Percentiles rank a stretch among this genome's conserved stretches.
Evolutionary conservation across 148 eudicot species (phyloP).

Genomic region (Arbutus unedo): DNA sequence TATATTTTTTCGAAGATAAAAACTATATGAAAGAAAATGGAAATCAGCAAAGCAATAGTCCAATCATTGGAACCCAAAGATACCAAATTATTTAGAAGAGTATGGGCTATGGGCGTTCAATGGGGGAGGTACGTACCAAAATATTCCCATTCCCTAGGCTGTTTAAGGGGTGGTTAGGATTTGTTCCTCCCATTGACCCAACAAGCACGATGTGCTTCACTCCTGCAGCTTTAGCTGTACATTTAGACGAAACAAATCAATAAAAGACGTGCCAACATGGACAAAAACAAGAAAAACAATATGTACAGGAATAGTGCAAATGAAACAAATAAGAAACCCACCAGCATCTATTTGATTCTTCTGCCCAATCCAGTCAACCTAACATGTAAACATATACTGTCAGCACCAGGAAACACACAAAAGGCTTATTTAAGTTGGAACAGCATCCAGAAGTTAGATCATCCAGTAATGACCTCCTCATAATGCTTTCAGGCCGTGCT

Average conservation of each 20-base stretch:
- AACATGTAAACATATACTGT: slow-evolving; percentile 18
- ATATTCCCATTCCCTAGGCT: slow-evolving; percentile 90
- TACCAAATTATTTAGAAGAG: background rate
- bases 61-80: background rate
- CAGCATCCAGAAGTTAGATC: background rate
- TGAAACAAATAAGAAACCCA: slow-evolving; percentile 21
- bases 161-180: slow-evolving; percentile 75
- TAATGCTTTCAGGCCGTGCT: background rate
- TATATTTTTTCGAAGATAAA: background rate
- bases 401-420: background rate
- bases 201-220: slow-evolving; percentile 96
- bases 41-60: background rate
- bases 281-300: background rate
- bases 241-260: slow-evolving; percentile 15
- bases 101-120: background rate
- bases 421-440: background rate
- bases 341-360: slow-evolving; percentile 98
- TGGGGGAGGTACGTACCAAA: slow-evolving; percentile 40
- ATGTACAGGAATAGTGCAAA: background rate
- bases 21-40: no score
- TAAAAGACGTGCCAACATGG: background rate
- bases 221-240: slow-evolving; percentile 94
- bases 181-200: slow-evolving; percentile 98
- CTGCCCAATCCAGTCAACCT: slow-evolving; percentile 99
- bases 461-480: background rate